Evolutionary conservation across 2,329 filamentous ascomycete species (phyloP).

Genomic region (Curvularia sp.): DNA sequence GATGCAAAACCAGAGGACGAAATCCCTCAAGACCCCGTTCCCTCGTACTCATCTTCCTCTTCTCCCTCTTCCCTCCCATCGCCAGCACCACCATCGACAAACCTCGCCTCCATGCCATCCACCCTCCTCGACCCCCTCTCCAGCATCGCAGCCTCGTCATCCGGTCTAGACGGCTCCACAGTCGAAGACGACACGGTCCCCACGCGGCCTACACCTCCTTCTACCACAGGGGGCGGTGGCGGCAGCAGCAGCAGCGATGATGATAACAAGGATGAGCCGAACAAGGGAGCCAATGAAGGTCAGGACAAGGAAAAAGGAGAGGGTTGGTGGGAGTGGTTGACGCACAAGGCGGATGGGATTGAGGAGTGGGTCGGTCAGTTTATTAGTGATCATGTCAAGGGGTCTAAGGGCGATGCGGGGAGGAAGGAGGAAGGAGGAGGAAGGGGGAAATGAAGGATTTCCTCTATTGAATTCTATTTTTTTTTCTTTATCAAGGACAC

Average conservation of each 20-base stretch:
- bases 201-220: constrained; percentile 14
- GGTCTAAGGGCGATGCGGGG: background rate
- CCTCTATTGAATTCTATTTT: background rate
- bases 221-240: background rate
- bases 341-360: constrained; percentile 46
- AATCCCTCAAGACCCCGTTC: constrained; percentile 62
- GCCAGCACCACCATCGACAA: constrained; percentile 2
- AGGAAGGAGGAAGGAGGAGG: background rate
- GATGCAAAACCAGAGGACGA: constrained; percentile 55
- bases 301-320: constrained; percentile 13
- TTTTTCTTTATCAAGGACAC: background rate
- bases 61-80: constrained; percentile 43
- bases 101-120: constrained; percentile 29
- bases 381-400: constrained; percentile 38
- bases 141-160: constrained; percentile 34
- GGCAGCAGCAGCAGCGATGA: background rate
- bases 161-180: constrained; percentile 30
- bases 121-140: constrained; percentile 24
- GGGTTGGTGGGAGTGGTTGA: constrained; percentile 50
- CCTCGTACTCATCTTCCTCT: constrained; percentile 9
- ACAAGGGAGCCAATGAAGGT: background rate
- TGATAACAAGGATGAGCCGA: background rate
- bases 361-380: constrained; percentile 49
- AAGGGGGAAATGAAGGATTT: background rate
- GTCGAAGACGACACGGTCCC: constrained; percentile 7